Evolutionary conservation across 371 early-diverging fungal species (phyloP), one percentile per base, ranked within the genome.

Genomic region (Circinella umbellata): DNA sequence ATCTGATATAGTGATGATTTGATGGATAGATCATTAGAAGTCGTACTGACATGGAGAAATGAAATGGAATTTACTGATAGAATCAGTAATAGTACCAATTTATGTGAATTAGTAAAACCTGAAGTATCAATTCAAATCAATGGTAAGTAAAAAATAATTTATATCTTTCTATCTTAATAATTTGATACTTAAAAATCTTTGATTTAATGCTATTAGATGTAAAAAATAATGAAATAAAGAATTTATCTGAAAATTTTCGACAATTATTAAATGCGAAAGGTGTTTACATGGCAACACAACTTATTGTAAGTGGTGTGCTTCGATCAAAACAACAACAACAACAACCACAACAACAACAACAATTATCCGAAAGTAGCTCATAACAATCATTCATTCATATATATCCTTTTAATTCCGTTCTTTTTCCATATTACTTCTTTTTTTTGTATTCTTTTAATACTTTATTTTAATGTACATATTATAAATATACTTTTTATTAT

Each of bases 41-140:
- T 51, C 15, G 51, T 15, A 51, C 3, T 51, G 15, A 14, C 5
- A 5, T 51, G 51, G 51, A 8, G 51, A 51, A 51, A 8, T n/a
- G 5, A 6, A 5, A 13, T 51, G 51, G 17, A 51, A 51, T 14
- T 13, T 0, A 15, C 4, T 51, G 51, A 51, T 5, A 51, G 3
- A 51, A 5, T 15, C 0, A 15, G 51, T 15, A 20, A 49, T 27
- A 54, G 42, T 1, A 53, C 69, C 20, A 69, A 67, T 60, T 57
- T 73, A 7, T 76, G 73, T 37, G 76, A 76, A 38, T 68, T 48
- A 18, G 68, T 76, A 5, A 9, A 66, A 36, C 73, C 73, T 51
- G 51, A 51, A 14, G 46, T 47, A 34, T 18, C 48, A 15, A 61
- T 39, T 35, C 37, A 42, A 34, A 62, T 54, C 35, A 47, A 61